A percentile compares a stretch with the other conserved stretches of the same genome.
phyloP scores from a whole-genome alignment of 2,329 filamentous ascomycete genomes.

The Trichoderma harzianum region DNA sequence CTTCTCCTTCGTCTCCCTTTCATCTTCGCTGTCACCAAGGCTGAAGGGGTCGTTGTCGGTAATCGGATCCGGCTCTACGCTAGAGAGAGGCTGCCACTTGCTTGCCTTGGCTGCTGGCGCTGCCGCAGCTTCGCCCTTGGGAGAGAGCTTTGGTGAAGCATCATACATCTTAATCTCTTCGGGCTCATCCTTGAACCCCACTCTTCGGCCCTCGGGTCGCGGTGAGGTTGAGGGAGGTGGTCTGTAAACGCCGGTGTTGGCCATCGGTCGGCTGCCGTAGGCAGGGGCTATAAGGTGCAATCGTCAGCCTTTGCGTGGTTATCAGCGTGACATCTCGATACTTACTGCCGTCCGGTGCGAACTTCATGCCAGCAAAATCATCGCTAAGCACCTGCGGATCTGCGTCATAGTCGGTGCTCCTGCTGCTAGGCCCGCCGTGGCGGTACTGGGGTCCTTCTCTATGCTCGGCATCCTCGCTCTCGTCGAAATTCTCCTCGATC shows the following conservation, averaged over 20 bases:
- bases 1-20: conserved; percentile 59
- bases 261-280: conserved; percentile 54
- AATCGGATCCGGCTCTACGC: conserved; percentile 76
- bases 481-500: conserved; percentile 82
- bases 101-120: conserved; percentile 64
- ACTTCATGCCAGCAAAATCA: conserved; percentile 74
- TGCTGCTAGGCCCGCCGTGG: conserved; percentile 60
- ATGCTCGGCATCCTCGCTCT: conserved; percentile 52
- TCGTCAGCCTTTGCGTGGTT: background rate
- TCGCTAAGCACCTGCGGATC: conserved; percentile 88
- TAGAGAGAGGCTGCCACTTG: conserved; percentile 95
- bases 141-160: conserved; percentile 53
- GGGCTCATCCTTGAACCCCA: conserved; percentile 59
- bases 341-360: conserved; percentile 61
- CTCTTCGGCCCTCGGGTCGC: conserved; percentile 49
- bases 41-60: conserved; percentile 94
- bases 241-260: conserved; percentile 80
- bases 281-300: conserved; percentile 30
- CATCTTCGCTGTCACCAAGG: conserved; percentile 91
- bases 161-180: conserved; percentile 80
- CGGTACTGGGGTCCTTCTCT: conserved; percentile 35
- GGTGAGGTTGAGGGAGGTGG: conserved; percentile 54
- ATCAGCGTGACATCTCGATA: conserved; percentile 16
- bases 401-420: conserved; percentile 91
- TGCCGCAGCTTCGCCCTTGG: conserved; percentile 48